Conservation (phyloP, 2,329 filamentous ascomycete genomes). For the Leptodontidium sp. region DNA sequence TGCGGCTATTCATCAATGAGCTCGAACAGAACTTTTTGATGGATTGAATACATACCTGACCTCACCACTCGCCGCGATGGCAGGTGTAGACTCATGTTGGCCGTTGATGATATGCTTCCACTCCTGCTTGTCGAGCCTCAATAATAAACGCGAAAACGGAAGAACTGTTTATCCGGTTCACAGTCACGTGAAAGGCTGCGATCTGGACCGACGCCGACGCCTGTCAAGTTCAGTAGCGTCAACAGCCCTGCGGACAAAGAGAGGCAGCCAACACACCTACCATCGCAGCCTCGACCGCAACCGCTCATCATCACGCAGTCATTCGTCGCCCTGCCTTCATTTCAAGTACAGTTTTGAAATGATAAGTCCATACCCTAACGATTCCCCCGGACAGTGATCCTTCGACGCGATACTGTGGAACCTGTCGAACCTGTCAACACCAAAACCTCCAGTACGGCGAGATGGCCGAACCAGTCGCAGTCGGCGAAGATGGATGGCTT, state of each 20-base stretch:
- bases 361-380: slow-evolving; percentile 10
- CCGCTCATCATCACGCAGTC: background rate
- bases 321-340: slow-evolving; percentile 2
- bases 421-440: slow-evolving; percentile 1
- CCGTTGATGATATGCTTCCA: slow-evolving; percentile 27
- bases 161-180: background rate
- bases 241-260: background rate
- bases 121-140: background rate
- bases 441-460: slow-evolving; percentile 2
- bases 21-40: slow-evolving; percentile 15
- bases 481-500: slow-evolving; percentile 81
- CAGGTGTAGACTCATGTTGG: slow-evolving; percentile 69
- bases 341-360: slow-evolving; percentile 33
- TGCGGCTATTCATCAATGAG: slow-evolving; percentile 40
- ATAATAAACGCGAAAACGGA: slow-evolving; percentile 1
- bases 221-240: background rate
- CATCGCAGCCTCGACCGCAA: background rate
- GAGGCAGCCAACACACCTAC: background rate
- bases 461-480: slow-evolving; percentile 61
- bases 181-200: slow-evolving; percentile 5
- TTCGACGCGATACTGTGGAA: slow-evolving; percentile 10
- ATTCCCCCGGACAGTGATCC: slow-evolving; percentile 17
- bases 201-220: slow-evolving; percentile 7
- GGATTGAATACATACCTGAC: slow-evolving; percentile 59
- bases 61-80: slow-evolving; percentile 68